Evolutionary conservation across 2,329 filamentous ascomycete genomes (phyloP), one percentile per base, ranked within the genome.

Genomic region (Pseudogymnoascus sp.): DNA sequence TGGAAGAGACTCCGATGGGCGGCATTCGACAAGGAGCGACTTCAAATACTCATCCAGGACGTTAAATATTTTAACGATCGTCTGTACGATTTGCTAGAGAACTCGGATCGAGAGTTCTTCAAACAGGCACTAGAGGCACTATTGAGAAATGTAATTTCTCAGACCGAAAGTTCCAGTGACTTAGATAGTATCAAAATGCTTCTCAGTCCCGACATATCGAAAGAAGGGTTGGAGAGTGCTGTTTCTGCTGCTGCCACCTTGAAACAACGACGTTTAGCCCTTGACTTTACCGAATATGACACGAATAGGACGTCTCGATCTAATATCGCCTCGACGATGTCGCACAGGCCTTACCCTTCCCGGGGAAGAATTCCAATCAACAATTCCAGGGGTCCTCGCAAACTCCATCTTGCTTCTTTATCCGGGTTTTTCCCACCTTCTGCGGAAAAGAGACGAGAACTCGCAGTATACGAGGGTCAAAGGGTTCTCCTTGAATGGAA

Each of bases 1-100:
- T 43, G 55, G 33, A 68, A 63, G 58, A 64, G 67, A 43, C 61
- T 70, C 9, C 63, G 64, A 55, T 70, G 67, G 68, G 66, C 67
- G 9, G 63, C 67, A 18, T 61, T 66, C 2, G 66, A 69, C 33
- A 70, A 67, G 52, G 63, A 62, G 11, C 65, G 64, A 7, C 59
- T 67, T 23, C 43, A 63, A 31, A 45, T 59, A 9, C 59, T 69
- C 11, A 37, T 70, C 14, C 49, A 61, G 11, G 65, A 67, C 28
- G 66, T 69, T 28, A 49, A 63, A 14, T 31, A 60, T 45, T 63
- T 68, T 11, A 59, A 67, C 16, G 60, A 64, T 25, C 62, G 61
- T 21, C 40, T 70, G 16, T 64, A 67, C 45, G 62, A 65, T 25
- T 59, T 68, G 14, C 61, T 70, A 35, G 58, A 52, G n/a, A 35